Evolutionary conservation across 345 rosid genomes (phyloP).

Genomic region (thale cress (Arabidopsis thaliana)): DNA sequence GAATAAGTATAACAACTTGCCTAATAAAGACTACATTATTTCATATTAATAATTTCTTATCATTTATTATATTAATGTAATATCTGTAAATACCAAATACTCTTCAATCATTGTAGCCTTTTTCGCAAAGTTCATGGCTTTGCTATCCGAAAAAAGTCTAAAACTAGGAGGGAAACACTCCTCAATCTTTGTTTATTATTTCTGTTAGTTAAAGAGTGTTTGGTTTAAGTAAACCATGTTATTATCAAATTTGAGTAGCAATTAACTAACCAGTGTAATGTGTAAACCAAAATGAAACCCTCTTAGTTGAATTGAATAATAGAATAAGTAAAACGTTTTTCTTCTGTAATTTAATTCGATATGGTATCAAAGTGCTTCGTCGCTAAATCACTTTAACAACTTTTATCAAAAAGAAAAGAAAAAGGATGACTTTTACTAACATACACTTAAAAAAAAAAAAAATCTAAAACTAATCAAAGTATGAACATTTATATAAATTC

Average conservation of each 20-base stretch:
- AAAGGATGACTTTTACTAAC: too few species aligned
- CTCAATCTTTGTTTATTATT: not conserved
- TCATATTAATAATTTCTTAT: not conserved
- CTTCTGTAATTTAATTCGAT: too few species aligned
- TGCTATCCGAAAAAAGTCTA: not conserved
- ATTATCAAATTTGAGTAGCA: too few species aligned
- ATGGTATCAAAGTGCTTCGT: too few species aligned
- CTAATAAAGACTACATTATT: constrained; percentile 11
- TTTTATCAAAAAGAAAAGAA: too few species aligned
- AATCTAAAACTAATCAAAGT: too few species aligned
- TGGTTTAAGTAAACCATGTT: not conserved
- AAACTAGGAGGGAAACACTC: not conserved
- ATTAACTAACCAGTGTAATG: not conserved
- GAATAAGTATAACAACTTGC: constrained; percentile 2
- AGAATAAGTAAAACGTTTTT: too few species aligned
- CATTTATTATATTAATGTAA: constrained; percentile 4
- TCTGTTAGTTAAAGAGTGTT: not conserved
- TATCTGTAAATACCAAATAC: constrained; percentile 37
- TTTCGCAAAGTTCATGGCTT: constrained; percentile 2
- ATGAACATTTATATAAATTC: too few species aligned
- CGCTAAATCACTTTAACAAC: too few species aligned
- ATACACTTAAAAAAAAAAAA: too few species aligned
- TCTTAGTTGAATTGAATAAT: too few species aligned
- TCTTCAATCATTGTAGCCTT: constrained; percentile 38
- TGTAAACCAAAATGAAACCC: not conserved